Base-by-base conservation (phyloP, 2,329 filamentous ascomycete genomes). In the Xylariaceae sp. region DNA sequence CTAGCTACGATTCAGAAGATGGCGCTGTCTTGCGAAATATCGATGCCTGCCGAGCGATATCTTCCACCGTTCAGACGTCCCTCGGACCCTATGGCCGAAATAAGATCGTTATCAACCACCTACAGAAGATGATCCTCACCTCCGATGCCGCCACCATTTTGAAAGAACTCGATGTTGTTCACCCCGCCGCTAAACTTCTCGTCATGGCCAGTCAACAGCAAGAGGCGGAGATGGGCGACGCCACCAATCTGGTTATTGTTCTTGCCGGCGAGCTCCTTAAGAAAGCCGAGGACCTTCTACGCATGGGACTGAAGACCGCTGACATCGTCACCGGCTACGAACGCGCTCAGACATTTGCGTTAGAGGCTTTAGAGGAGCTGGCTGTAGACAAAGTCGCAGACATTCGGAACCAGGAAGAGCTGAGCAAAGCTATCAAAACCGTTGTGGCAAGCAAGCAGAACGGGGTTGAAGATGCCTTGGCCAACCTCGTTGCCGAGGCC, bases 121-220 rank as follows among this genome's bases (percentile, higher is more conserved):
- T 99, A 60, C 90, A 96, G 74, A 99, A 99, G 81, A 96, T 99
- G 94, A 95, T 96, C 67, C 80, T 99, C 62, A 99, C 95, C 65
- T 97, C 91, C 58, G 94, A 99, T 71, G 94, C 94, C 62, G 94
- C 94, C 63, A 97, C 94, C 43, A 99, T 99, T 71, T 82, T 99
- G 65, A 87, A 91, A 69, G 95, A 99, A 77, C 85, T 99, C 72
- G 94, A 99, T 69, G 94, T 99, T 60, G 91, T 99, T 54, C 94
- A 99, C 77, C 94, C 95, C 60, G 94, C 94, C 55, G 95, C 94
- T 50, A 99, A 99, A 78, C 80, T 99, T 62, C 79, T 99, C 51
- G 94, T 99, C 66, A 99, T 99, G 95, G 92, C 94, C 58, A 92
- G 88, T 72, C 94, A 99, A 75, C 94, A 99, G 77, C 95, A 99